phyloP scores from a whole-genome alignment of 2,329 filamentous ascomycete species.

The Microthyrium microscopicum region DNA sequence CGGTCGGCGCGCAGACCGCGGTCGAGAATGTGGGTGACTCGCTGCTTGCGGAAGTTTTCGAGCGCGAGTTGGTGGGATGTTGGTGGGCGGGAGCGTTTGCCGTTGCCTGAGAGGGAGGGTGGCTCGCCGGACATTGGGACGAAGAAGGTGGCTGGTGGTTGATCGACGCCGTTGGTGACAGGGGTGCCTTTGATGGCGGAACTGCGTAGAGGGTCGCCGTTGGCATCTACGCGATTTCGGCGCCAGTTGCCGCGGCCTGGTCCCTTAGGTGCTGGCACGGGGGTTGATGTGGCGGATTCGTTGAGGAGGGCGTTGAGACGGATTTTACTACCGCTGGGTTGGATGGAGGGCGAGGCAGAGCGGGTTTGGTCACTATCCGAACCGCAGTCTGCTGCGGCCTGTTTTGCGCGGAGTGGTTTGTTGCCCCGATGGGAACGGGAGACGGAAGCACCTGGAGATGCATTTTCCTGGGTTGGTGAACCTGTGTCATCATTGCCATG shows the following conservation, averaged over 20 bases:
- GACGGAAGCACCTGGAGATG: too few species aligned
- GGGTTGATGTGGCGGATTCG: conserved; percentile 20
- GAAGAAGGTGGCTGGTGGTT: neutral
- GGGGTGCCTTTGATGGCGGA: conserved; percentile 7
- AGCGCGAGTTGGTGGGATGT: conserved; percentile 72
- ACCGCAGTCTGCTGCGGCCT: too few species aligned
- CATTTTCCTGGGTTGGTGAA: conserved; percentile 17
- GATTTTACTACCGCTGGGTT: conserved; percentile 19
- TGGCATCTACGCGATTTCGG: too few species aligned
- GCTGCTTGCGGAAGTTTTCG: conserved; percentile 58
- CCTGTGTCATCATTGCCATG: conserved; percentile 4
- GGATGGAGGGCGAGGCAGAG: neutral
- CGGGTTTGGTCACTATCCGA: too few species aligned
- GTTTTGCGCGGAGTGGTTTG: too few species aligned
- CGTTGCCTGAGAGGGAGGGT: too few species aligned
- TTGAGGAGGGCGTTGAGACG: conserved; percentile 32
- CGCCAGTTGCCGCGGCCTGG: conserved; percentile 34
- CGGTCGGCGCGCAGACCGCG: conserved; percentile 54
- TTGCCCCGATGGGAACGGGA: too few species aligned
- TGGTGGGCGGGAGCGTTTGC: conserved; percentile 51
- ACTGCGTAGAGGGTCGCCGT: too few species aligned
- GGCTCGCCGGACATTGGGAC: neutral
- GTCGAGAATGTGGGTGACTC: conserved; percentile 68
- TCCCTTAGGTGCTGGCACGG: conserved; percentile 18
- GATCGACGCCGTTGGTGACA: neutral